Base-by-base conservation (phyloP, 805 yeast genomes). In the Kodamaea leandrae region DNA sequence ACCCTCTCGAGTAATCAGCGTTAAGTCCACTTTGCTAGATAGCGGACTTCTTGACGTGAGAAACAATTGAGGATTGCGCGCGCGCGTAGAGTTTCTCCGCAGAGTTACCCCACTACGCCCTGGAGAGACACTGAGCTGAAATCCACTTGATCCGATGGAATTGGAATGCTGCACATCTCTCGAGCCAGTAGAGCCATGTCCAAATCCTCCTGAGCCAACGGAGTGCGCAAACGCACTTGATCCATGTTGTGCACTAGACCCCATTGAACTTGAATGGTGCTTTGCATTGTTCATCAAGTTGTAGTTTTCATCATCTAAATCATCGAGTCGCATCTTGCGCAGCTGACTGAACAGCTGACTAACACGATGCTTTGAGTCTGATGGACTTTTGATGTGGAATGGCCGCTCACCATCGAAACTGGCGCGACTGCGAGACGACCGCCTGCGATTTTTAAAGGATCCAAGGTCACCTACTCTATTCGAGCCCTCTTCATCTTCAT, bases 271-370 rank as follows among this genome's bases (percentile, higher is more conserved):
- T 12, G 39, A 16, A 32, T 10, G 32, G 17, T 24, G 32, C 53
- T 15, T 40, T n/a, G n/a, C n/a, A n/a, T n/a, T n/a, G n/a, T 42
- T 48, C 38, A 58, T 32, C 3, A 59, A 36, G 38, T 55, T 52
- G 28, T 50, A 44, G 45, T 66, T 65, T 37, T 66, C 72, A 37
- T 67, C 58, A 45, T 67, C 72, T 34, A 64, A 47, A 41, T 67
- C 72, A 13, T 43, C 45, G 3, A 17, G 18, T 17, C 33, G 33
- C 21, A 30, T 30, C n/a, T 17, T 30, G 6, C 33, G 33, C 21
- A 6, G 20, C 10, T 17, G 33, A 15, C 33, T 30, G 21, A 30
- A 30, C 33, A 30, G 33, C 33, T 16, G 33, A 13, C 13, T 18
- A 13, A 16, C 6, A 8, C 18, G 16, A 13, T 30, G 33, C 32